Evolutionary conservation across 2,329 filamentous ascomycete genomes (phyloP).

Genomic region (Pyricularia sp.): DNA sequence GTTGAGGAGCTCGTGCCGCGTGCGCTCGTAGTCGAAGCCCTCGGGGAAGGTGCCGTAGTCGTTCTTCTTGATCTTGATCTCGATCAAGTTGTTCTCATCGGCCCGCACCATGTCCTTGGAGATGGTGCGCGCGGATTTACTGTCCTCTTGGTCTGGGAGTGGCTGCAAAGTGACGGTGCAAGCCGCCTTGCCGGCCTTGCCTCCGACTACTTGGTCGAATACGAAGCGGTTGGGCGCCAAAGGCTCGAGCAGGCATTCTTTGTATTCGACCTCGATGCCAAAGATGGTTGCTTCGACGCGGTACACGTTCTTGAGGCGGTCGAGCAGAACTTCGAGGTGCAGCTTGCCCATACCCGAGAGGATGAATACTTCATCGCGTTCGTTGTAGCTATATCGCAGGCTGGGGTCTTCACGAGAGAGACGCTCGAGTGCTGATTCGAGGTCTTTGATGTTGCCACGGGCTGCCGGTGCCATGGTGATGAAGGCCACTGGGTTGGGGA

Average conservation of each 20-base stretch:
- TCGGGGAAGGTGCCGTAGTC: constrained; percentile 34
- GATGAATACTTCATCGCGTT: constrained; percentile 87
- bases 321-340: constrained; percentile 85
- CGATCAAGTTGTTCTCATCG: constrained; percentile 64
- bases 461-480: constrained; percentile 70
- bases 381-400: constrained; percentile 72
- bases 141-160: constrained; percentile 20
- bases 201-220: constrained; percentile 73
- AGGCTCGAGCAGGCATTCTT: constrained; percentile 61
- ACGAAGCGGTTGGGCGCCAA: constrained; percentile 49
- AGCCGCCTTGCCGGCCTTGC: constrained; percentile 67
- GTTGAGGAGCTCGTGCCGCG: constrained; percentile 58
- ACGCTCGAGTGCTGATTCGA: constrained; percentile 67
- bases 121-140: neutral
- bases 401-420: constrained; percentile 89
- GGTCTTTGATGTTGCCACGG: constrained; percentile 62
- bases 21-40: constrained; percentile 37
- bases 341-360: constrained; percentile 94
- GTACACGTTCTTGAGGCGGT: constrained; percentile 80
- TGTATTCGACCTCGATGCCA: constrained; percentile 89
- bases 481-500: constrained; percentile 93
- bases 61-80: constrained; percentile 40
- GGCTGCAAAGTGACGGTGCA: constrained; percentile 63
- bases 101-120: neutral
- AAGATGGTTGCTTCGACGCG: constrained; percentile 83